phyloP scores from a whole-genome alignment of 2,329 filamentous ascomycete genomes.

The Pseudogymnoascus sp. region DNA sequence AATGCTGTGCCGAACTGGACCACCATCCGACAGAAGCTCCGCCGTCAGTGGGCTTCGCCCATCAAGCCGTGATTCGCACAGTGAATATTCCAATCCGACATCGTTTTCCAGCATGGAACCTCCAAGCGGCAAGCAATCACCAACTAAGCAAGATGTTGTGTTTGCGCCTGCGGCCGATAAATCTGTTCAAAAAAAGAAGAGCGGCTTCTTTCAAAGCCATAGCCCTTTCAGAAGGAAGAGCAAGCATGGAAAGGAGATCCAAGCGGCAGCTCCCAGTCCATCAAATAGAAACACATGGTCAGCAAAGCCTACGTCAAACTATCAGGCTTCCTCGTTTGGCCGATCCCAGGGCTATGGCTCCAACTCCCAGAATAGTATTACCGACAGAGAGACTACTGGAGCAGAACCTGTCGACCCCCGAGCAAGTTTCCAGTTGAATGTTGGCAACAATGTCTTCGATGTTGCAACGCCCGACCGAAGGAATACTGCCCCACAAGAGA shows the following conservation, averaged over 20 bases:
- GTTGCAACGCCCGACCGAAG: conserved; percentile 70
- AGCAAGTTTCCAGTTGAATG: conserved; percentile 84
- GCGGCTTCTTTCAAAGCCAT: conserved; percentile 85
- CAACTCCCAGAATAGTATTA: conserved; percentile 30
- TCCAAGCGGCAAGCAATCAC: conserved; percentile 63
- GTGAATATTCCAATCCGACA: conserved; percentile 82
- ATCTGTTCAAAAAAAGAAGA: conserved; percentile 58
- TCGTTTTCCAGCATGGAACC: conserved; percentile 83
- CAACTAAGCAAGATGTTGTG: conserved; percentile 51
- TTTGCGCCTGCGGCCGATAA: conserved; percentile 51
- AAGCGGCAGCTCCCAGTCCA: conserved; percentile 28
- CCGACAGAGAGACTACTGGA: conserved; percentile 47
- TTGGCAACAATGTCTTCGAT: conserved; percentile 93
- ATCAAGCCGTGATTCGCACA: conserved; percentile 68
- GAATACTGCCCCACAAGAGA: conserved; percentile 41
- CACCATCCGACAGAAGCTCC: conserved; percentile 61
- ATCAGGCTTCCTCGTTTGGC: conserved; percentile 1
- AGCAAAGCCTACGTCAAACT: conserved; percentile 10
- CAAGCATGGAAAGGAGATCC: conserved; percentile 62
- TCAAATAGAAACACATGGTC: conserved; percentile 53
- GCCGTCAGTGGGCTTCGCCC: conserved; percentile 60
- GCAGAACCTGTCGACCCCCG: conserved; percentile 85
- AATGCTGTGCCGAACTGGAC: conserved; percentile 79
- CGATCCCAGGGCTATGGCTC: conserved; percentile 35
- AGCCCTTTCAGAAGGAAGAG: conserved; percentile 91